Evolutionary conservation across 75 land plant genomes (phyloP).

Genomic region (Cupressus sempervirens): DNA sequence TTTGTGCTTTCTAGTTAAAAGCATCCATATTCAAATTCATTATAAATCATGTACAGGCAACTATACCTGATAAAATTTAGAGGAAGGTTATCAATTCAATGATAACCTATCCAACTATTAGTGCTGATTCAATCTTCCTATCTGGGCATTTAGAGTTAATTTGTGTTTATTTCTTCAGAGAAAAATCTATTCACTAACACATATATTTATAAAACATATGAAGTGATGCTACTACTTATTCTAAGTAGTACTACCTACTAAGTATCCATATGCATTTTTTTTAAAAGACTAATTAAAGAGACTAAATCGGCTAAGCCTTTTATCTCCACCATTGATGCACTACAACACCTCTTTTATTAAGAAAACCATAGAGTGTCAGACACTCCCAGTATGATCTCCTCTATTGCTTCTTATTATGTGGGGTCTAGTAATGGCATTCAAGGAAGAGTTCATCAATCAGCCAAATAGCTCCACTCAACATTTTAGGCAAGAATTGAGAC

Average conservation of each 20-base stretch:
- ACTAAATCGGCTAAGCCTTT: rapidly evolving
- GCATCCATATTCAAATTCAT: too few relatives aligned
- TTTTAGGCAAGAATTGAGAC: constrained; percentile 50
- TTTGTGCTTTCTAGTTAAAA: too few relatives aligned
- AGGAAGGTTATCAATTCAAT: too few relatives aligned
- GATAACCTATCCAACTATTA: too few relatives aligned
- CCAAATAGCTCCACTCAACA: constrained; percentile 47
- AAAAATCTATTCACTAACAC: too few relatives aligned
- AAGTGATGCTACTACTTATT: neutral
- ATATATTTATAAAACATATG: neutral
- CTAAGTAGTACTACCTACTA: neutral
- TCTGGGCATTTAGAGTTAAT: too few relatives aligned
- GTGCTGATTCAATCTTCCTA: too few relatives aligned
- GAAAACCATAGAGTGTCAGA: constrained; percentile 56
- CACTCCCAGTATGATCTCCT: constrained; percentile 67
- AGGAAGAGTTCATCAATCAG: constrained; percentile 85
- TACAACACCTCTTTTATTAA: constrained; percentile 65
- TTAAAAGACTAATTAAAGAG: too few relatives aligned
- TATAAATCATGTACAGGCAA: too few relatives aligned
- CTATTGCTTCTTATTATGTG: constrained; percentile 16
- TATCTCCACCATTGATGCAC: constrained; percentile 92
- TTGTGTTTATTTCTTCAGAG: too few relatives aligned
- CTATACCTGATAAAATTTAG: too few relatives aligned
- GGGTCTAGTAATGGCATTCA: constrained; percentile 58
- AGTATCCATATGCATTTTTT: too few relatives aligned